phyloP scores from a whole-genome alignment of 2,329 filamentous ascomycete species.

The Botrytis fabae region DNA sequence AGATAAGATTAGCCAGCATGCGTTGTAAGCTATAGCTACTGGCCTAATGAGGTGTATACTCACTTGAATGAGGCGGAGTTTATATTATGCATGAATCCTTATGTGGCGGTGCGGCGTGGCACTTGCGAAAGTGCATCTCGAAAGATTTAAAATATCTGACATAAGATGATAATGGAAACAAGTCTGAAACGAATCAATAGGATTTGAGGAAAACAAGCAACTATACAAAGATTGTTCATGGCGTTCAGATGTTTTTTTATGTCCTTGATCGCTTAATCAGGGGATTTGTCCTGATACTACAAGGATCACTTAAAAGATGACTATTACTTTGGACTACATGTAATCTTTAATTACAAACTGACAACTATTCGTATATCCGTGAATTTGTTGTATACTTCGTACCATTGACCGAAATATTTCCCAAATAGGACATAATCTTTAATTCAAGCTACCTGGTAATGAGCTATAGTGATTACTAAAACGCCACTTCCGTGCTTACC shows the following conservation, averaged over 20 bases:
- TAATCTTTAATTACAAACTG: background rate
- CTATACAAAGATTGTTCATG: background rate
- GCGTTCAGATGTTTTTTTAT: background rate
- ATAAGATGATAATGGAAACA: background rate
- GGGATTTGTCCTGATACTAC: background rate
- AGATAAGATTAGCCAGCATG: conserved; percentile 5
- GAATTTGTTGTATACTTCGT: background rate
- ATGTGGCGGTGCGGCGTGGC: conserved; percentile 19
- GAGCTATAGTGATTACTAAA: background rate
- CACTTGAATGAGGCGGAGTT: conserved; percentile 7
- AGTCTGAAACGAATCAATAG: background rate
- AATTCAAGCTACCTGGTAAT: background rate
- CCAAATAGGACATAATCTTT: background rate
- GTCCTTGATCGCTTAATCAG: conserved; percentile 18
- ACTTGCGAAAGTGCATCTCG: conserved; percentile 3
- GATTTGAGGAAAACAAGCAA: background rate
- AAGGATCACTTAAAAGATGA: background rate
- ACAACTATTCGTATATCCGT: background rate
- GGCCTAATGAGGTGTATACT: background rate
- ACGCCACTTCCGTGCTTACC: background rate
- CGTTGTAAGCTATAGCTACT: background rate
- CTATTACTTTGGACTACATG: background rate
- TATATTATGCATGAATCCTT: conserved; percentile 18
- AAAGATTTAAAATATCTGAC: conserved; percentile 1
- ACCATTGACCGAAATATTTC: background rate